Evolutionary conservation across 306 rosid genomes (phyloP), one percentile per base, ranked within the genome.

Genomic region (Ceratonia siliqua): DNA sequence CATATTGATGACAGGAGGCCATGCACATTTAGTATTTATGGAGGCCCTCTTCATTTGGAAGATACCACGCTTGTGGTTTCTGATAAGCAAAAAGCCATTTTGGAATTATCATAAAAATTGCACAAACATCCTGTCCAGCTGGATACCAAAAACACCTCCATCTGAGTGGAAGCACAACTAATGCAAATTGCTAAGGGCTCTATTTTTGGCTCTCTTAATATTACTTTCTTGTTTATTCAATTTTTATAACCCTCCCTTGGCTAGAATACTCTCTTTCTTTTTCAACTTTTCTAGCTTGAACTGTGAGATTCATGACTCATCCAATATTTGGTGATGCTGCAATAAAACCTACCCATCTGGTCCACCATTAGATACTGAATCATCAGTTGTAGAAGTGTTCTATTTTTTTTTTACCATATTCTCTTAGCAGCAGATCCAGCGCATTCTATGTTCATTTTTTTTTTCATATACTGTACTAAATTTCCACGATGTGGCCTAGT

Each of bases 101-200:
- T 62, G 57, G 41, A 39, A n/a, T 62, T 35, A 18, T 15, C 6
- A 9, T 27, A 17, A 35, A 35, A 22, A 11, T 49, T 48, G 43
- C 25, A n/a, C 38, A 70, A 35, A 49, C 58, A 50, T 22, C 27
- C 28, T 7, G 36, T 65, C 70, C 75, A 13, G 38, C 24, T 73
- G 70, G 5, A 46, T 21, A 49, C 39, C 43, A 56, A 55, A 20
- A 48, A 7, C 56, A 42, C 21, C 6, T 15, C 5, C 70, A 4
- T 43, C 36, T 45, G n/a, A 28, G 55, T 68, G 76, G 72, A 68
- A 49, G 27, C 72, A 28, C 38, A 49, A 39, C 58, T 54, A 65
- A 41, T 65, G 38, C 11, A 28, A 28, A 45, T n/a, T n/a, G n/a
- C n/a, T n/a, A n/a, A 30, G 28, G 38, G 3, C 43, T 62, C 15